Conservation (phyloP, 2,329 filamentous ascomycete species). For the Scortechinia acanthostroma region DNA sequence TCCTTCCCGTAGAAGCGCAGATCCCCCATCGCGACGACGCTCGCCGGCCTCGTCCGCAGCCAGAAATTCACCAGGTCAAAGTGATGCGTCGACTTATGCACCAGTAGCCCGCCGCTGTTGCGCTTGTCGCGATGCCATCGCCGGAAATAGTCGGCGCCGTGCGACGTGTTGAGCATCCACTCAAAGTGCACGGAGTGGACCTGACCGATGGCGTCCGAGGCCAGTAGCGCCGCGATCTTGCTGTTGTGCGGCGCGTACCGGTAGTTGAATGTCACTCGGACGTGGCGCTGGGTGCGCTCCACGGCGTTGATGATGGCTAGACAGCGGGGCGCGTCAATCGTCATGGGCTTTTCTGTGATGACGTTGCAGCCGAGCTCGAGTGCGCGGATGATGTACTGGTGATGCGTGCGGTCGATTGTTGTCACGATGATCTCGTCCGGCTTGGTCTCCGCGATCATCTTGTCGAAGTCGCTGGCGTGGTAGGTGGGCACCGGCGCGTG, state of each 20-base stretch:
- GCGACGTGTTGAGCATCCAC: constrained; percentile 55
- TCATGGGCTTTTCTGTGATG: constrained; percentile 62
- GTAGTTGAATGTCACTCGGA: constrained; percentile 58
- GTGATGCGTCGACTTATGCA: constrained; percentile 58
- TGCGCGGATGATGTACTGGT: constrained; percentile 50
- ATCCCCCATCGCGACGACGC: constrained; percentile 49
- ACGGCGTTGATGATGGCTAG: constrained; percentile 44
- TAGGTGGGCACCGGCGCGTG: constrained; percentile 42
- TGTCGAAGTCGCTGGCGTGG: constrained; percentile 43
- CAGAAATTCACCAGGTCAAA: constrained; percentile 60
- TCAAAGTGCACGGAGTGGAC: constrained; percentile 54
- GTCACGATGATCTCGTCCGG: constrained; percentile 57
- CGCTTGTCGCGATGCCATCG: constrained; percentile 56
- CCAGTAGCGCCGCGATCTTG: constrained; percentile 43
- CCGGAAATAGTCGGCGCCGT: constrained; percentile 56
- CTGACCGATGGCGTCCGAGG: constrained; percentile 42
- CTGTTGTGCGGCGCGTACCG: constrained; percentile 61
- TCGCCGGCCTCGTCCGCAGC: constrained; percentile 43
- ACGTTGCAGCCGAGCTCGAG: constrained; percentile 51
- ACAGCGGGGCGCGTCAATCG: constrained; percentile 47
- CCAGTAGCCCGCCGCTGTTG: constrained; percentile 49
- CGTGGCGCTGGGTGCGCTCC: constrained; percentile 33
- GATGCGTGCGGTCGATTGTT: constrained; percentile 54
- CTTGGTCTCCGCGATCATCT: constrained; percentile 44
- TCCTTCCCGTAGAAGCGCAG: constrained; percentile 53